These are phyloP conservation scores for Auriculariales sp. DNA, from an alignment of 768 basidiomycete genomes.

Conservation along the genomic window DNA sequence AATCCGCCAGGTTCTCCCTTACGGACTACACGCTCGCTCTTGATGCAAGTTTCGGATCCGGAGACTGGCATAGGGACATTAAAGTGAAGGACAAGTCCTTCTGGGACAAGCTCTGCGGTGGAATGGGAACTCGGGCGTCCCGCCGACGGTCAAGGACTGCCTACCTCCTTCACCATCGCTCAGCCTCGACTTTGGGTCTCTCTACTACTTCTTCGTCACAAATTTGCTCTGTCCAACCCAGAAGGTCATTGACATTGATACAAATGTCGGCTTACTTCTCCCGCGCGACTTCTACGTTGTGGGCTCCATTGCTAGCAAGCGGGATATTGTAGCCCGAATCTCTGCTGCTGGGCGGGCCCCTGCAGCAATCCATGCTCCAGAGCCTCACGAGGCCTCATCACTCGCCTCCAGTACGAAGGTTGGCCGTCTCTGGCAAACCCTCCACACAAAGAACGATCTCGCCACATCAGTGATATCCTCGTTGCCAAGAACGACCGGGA, in stretches of 20 bases:
- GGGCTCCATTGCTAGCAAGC: neutral
- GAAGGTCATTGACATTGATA: neutral
- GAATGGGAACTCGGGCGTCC: no score
- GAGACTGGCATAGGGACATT: no score
- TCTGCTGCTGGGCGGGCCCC: no score
- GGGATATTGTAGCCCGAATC: neutral
- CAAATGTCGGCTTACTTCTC: neutral
- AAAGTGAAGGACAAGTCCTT: no score
- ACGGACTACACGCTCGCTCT: no score
- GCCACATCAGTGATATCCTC: neutral
- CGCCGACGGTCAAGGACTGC: no score
- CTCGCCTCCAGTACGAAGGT: neutral
- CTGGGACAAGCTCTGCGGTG: no score
- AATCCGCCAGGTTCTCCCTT: no score
- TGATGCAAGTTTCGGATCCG: no score
- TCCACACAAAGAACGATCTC: slow-evolving; percentile 1
- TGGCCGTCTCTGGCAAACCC: neutral
- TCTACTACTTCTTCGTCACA: neutral
- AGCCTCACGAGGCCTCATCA: no score
- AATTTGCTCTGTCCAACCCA: neutral
- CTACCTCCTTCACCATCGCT: no score
- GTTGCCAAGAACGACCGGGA: neutral
- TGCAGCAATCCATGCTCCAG: no score
- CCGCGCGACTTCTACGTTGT: neutral
- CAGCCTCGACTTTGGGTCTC: neutral